Evolutionary conservation across 1,284 basidiomycete species (phyloP).

Genomic region (Neotropicomus parvogracilis): DNA sequence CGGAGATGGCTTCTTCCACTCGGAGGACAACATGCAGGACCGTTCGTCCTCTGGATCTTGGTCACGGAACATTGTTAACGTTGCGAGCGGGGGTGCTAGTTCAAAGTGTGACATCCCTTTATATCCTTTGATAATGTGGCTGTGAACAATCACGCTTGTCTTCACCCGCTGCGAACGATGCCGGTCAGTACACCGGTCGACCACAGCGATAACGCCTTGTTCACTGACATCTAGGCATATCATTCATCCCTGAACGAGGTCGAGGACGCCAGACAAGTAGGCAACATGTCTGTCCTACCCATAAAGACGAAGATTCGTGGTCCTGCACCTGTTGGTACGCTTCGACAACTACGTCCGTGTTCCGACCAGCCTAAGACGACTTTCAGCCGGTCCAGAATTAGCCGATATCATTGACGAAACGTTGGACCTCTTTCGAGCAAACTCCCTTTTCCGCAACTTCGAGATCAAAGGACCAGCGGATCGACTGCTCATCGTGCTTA

Average conservation of each 20-base stretch:
- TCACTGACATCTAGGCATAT: conserved; percentile 67
- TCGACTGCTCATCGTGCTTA: conserved; percentile 93
- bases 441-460: conserved; percentile 99
- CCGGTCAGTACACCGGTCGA: conserved; percentile 24
- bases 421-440: conserved; percentile 96
- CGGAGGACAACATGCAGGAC: conserved; percentile 43
- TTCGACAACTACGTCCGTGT: conserved; percentile 1
- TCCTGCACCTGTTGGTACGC: conserved; percentile 79
- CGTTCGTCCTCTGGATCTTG: conserved; percentile 43
- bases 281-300: conserved; percentile 89
- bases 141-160: conserved; percentile 2
- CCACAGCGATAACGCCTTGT: conserved; percentile 2
- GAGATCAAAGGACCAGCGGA: conserved; percentile 99
- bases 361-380: conserved; percentile 3
- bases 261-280: conserved; percentile 76
- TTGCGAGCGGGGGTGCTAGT: background rate
- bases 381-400: conserved; percentile 68
- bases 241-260: conserved; percentile 94
- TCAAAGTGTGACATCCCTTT: too few relatives aligned
- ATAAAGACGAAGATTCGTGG: conserved; percentile 91
- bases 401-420: conserved; percentile 96
- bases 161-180: conserved; percentile 16
- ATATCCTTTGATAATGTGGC: conserved; percentile 11
- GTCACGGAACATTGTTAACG: conserved; percentile 34
- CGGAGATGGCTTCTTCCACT: conserved; percentile 56